Conservation (phyloP, 129 eudicot species). For the Gnaphalium uliginosum region DNA sequence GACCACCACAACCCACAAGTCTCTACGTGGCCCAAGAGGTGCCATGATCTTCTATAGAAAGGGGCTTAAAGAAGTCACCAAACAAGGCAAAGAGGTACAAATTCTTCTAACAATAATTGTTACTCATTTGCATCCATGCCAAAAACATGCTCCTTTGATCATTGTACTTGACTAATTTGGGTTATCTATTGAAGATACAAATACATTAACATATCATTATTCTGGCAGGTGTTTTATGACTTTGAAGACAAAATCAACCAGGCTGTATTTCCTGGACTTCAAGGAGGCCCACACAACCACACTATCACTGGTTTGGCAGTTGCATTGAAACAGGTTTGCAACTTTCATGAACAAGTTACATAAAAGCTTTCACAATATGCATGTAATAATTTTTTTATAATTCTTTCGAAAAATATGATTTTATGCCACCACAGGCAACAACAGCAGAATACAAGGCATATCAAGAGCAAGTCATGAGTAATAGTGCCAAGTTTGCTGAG, state of each 20-base stretch:
- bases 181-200: background rate
- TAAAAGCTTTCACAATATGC: background rate
- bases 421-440: slow-evolving; percentile 60
- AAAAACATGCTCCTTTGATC: background rate
- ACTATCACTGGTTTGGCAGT: slow-evolving; percentile 96
- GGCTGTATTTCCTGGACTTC: slow-evolving; percentile 99
- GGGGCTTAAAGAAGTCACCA: slow-evolving; percentile 84
- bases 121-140: background rate
- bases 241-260: slow-evolving; percentile 94
- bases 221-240: slow-evolving; percentile 77
- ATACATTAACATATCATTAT: slow-evolving; percentile 3
- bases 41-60: slow-evolving; percentile 97
- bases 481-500: slow-evolving; percentile 83
- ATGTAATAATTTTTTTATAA: background rate
- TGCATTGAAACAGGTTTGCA: slow-evolving; percentile 93
- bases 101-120: background rate
- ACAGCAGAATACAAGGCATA: slow-evolving; percentile 96
- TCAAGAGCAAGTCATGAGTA: slow-evolving; percentile 98
- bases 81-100: slow-evolving; percentile 90
- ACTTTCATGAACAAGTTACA: background rate
- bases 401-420: background rate
- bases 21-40: slow-evolving; percentile 99
- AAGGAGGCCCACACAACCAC: slow-evolving; percentile 99
- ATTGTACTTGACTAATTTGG: background rate
- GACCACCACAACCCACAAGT: slow-evolving; percentile 96